Percentiles rank a stretch among this genome's conserved stretches.
These are phyloP conservation scores for Gastrodia elata DNA, from an alignment of 106 monocot species.

Conservation along the genomic window DNA sequence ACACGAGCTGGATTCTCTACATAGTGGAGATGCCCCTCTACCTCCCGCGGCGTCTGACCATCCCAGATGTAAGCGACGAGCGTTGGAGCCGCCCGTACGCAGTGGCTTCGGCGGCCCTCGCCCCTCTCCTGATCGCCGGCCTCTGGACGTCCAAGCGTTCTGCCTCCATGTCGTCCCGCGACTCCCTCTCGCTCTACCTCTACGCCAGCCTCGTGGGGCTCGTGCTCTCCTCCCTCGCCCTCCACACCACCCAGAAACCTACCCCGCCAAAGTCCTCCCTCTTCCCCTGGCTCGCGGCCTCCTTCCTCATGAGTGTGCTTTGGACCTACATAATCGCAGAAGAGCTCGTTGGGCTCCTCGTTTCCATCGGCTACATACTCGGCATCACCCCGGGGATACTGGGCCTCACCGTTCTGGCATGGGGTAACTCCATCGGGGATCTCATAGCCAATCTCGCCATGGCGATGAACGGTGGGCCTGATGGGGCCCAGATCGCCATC, in stretches of 20 bases:
- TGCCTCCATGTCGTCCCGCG: slow-evolving; percentile 1
- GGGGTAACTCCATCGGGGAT: slow-evolving; percentile 14
- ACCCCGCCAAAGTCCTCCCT: slow-evolving; percentile 21
- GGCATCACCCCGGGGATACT: slow-evolving; percentile 31
- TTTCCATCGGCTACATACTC: slow-evolving; percentile 27
- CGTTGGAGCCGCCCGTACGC: slow-evolving; percentile 44
- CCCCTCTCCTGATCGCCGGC: slow-evolving; percentile 30
- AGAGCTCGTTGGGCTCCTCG: slow-evolving; percentile 26
- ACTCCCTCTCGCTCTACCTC: slow-evolving; percentile 18
- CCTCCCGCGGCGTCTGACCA: slow-evolving; percentile 43
- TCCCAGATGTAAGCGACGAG: slow-evolving; percentile 33
- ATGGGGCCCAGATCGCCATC: slow-evolving; percentile 18
- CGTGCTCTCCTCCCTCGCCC: slow-evolving; percentile 16
- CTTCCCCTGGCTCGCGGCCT: slow-evolving; percentile 31
- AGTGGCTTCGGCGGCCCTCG: slow-evolving; percentile 21
- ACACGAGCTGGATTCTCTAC: not conserved
- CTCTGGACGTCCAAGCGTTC: slow-evolving; percentile 24
- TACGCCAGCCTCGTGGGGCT: slow-evolving; percentile 12
- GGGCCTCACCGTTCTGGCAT: slow-evolving; percentile 11
- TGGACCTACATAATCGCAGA: slow-evolving; percentile 29
- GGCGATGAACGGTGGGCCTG: slow-evolving; percentile 9
- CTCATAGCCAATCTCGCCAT: slow-evolving; percentile 16
- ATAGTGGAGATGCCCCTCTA: slow-evolving; percentile 31
- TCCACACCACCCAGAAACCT: slow-evolving; percentile 21
- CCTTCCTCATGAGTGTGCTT: slow-evolving; percentile 29